Percentiles rank a stretch among this genome's conserved stretches.
Conservation (phyloP, 768 basidiomycete species). For the Panaeolus cyanescens region DNA sequence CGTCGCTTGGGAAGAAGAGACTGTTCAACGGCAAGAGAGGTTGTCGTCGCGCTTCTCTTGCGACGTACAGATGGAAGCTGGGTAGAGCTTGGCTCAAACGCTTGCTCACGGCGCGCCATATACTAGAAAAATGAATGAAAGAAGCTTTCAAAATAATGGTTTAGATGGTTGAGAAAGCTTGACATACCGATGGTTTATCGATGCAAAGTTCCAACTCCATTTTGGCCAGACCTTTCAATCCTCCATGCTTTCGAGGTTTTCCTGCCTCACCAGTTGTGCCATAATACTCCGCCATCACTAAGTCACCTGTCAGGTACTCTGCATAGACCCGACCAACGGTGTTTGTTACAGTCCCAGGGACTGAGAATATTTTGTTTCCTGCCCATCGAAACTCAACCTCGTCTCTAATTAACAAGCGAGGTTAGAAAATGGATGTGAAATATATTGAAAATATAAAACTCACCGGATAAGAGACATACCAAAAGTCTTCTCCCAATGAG, state of each 20-base stretch:
- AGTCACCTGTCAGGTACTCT: constrained; percentile 13
- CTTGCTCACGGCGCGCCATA: background rate
- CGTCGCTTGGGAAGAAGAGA: background rate
- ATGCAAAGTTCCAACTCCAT: constrained; percentile 19
- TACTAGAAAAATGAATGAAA: background rate
- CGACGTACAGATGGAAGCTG: background rate
- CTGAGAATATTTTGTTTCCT: constrained; percentile 16
- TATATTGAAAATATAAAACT: background rate
- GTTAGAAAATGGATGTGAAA: background rate
- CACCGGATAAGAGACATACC: constrained; percentile 4
- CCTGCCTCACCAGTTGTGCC: background rate
- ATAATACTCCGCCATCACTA: constrained; percentile 11
- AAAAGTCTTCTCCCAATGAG: background rate
- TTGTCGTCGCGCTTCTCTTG: constrained; percentile 10
- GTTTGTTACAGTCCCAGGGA: constrained; percentile 8
- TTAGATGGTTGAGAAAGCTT: background rate
- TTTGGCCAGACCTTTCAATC: background rate
- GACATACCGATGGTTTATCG: constrained; percentile 9
- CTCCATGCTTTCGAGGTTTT: background rate
- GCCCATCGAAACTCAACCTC: constrained; percentile 17
- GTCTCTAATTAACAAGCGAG: constrained; percentile 2
- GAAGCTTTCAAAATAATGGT: background rate
- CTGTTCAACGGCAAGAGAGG: background rate
- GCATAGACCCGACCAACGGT: constrained; percentile 15
- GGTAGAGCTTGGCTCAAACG: background rate